phyloP scores from a whole-genome alignment of 2,329 filamentous ascomycete genomes.

The Apiospora hydei region DNA sequence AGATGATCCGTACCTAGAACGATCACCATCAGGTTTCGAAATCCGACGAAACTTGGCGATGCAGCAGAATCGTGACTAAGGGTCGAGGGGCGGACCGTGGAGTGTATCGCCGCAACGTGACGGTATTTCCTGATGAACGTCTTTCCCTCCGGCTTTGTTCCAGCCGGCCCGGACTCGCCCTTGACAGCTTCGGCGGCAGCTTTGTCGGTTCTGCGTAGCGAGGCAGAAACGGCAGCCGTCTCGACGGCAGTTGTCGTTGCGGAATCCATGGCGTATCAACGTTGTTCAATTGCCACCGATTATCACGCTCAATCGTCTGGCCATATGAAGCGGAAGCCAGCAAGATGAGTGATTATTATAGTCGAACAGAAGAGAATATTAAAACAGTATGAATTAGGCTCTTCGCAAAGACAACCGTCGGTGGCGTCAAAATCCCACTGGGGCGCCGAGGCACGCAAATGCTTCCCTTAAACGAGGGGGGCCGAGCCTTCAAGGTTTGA shows the following conservation, averaged over 20 bases:
- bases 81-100: conserved; percentile 74
- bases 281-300: conserved; percentile 4
- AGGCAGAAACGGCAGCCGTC: conserved; percentile 31
- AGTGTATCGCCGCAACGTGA: conserved; percentile 89
- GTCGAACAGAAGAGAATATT: not conserved
- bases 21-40: conserved; percentile 95
- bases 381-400: not conserved
- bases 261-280: conserved; percentile 46
- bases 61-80: conserved; percentile 81
- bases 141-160: not conserved
- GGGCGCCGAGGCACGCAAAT: conserved; percentile 7
- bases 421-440: conserved; percentile 17
- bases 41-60: conserved; percentile 87
- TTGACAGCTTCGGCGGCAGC: not conserved
- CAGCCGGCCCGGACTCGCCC: not conserved
- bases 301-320: not conserved
- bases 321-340: not conserved
- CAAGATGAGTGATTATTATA: conserved; percentile 12
- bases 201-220: conserved; percentile 33
- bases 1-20: conserved; percentile 71
- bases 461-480: not conserved
- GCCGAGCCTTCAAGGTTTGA: conserved; percentile 21
- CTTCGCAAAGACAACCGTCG: not conserved
- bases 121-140: conserved; percentile 75
- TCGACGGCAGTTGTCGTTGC: conserved; percentile 49